Conservation (phyloP, 1,284 basidiomycete genomes). For the Pisolithus thermaeus region DNA sequence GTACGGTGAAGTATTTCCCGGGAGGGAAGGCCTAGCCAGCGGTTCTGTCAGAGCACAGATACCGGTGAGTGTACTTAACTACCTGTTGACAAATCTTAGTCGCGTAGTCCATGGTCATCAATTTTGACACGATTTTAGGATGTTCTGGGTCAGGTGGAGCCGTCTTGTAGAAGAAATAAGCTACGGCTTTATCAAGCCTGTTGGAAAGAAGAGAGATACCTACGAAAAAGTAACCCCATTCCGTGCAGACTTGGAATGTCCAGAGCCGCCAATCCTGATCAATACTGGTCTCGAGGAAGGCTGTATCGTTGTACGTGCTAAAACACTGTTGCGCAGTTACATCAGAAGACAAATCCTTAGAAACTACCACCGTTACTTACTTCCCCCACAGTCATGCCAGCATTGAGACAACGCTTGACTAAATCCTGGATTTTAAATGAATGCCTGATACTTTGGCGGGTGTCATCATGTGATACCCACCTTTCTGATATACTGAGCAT, state of each 20-base stretch:
- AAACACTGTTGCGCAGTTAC: constrained; percentile 62
- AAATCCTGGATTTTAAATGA: constrained; percentile 39
- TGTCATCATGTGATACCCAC: constrained; percentile 31
- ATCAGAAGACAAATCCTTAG: background rate
- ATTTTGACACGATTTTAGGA: constrained; percentile 71
- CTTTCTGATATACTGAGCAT: constrained; percentile 70
- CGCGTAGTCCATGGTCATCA: constrained; percentile 72
- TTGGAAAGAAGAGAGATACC: constrained; percentile 15
- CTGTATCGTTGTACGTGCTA: constrained; percentile 67
- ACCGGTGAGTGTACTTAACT: constrained; percentile 3
- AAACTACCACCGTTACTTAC: constrained; percentile 31
- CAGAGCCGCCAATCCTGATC: constrained; percentile 80
- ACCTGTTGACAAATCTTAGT: constrained; percentile 78
- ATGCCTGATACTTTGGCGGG: background rate
- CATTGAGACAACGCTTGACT: constrained; percentile 53
- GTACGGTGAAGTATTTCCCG: constrained; percentile 71
- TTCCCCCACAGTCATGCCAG: constrained; percentile 48
- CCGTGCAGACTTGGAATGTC: constrained; percentile 88
- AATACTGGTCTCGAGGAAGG: constrained; percentile 59
- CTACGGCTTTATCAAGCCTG: background rate
- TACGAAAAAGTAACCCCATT: constrained; percentile 91
- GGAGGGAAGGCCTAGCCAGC: constrained; percentile 65
- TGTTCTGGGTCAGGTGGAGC: constrained; percentile 57
- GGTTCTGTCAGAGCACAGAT: background rate
- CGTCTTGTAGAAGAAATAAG: constrained; percentile 37